phyloP scores from a whole-genome alignment of 75 land plant genomes.

The Larix kaempferi region DNA sequence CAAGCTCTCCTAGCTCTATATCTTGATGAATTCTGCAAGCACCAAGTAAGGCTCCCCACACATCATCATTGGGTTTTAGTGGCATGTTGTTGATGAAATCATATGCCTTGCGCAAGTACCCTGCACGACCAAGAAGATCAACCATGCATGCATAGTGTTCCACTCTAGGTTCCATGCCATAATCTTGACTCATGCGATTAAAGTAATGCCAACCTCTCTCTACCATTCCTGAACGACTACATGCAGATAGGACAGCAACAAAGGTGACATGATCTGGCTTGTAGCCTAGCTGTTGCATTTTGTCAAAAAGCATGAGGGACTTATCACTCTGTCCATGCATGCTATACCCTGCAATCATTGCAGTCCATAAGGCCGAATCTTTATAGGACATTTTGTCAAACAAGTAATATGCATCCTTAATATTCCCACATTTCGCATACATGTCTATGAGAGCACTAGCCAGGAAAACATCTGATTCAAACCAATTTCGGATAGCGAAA shows the following conservation, averaged over 20 bases:
- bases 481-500: neutral
- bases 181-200: neutral
- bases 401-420: neutral
- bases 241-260: neutral
- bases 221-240: neutral
- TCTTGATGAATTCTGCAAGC: conserved; percentile 15
- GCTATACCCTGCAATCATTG: neutral
- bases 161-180: neutral
- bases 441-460: conserved; percentile 7
- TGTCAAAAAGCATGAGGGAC: neutral
- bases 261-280: neutral
- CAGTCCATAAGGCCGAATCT: neutral
- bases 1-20: neutral
- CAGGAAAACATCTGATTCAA: conserved; percentile 1
- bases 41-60: conserved; percentile 16
- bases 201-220: neutral
- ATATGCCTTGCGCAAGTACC: neutral
- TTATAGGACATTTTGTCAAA: neutral
- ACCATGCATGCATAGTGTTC: neutral
- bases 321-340: neutral
- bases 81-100: conserved; percentile 17
- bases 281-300: neutral
- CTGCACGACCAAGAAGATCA: conserved; percentile 4
- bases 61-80: conserved; percentile 1
- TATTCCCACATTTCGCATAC: conserved; percentile 13